These are phyloP conservation scores for Microdochium bolleyi DNA, from an alignment of 2,329 filamentous ascomycete species.

Conservation along the genomic window DNA sequence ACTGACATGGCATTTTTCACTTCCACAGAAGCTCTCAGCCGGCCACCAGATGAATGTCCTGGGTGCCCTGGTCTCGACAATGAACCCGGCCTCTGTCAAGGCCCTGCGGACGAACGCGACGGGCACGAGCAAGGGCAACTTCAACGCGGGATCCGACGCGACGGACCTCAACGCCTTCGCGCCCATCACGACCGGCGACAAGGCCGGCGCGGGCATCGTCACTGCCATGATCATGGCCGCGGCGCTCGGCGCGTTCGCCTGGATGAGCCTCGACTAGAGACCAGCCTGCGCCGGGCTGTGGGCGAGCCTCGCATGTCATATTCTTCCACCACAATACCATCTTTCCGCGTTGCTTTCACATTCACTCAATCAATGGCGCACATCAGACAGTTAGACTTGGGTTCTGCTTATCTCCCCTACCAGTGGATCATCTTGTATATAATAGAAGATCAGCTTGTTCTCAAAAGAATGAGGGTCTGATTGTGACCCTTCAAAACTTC, in stretches of 20 bases:
- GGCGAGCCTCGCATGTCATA: too few species aligned
- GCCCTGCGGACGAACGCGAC: slow-evolving; percentile 28
- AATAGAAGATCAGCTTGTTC: too few species aligned
- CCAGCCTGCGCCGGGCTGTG: too few species aligned
- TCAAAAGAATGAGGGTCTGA: too few species aligned
- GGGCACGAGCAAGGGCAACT: slow-evolving; percentile 23
- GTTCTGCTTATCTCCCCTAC: not conserved
- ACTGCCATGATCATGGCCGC: slow-evolving; percentile 21
- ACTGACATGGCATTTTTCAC: not conserved
- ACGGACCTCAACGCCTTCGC: slow-evolving; percentile 2
- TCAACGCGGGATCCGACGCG: slow-evolving; percentile 11
- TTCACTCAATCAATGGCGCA: not conserved
- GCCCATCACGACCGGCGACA: slow-evolving; percentile 14
- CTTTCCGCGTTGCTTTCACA: too few species aligned
- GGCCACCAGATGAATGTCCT: slow-evolving; percentile 42
- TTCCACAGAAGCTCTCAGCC: slow-evolving; percentile 34
- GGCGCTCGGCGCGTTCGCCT: slow-evolving; percentile 10
- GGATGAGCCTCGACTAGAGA: slow-evolving; percentile 1
- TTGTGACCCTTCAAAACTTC: too few species aligned
- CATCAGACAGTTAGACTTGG: not conserved
- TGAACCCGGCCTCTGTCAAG: slow-evolving; percentile 21
- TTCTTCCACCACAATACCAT: not conserved
- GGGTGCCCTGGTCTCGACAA: slow-evolving; percentile 32
- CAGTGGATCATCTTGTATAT: not conserved
- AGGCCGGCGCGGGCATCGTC: slow-evolving; percentile 19